Evolutionary conservation across 139 green algal species (phyloP), one percentile per base, ranked within the genome.

Genomic region (Volvox reticuliferus): DNA sequence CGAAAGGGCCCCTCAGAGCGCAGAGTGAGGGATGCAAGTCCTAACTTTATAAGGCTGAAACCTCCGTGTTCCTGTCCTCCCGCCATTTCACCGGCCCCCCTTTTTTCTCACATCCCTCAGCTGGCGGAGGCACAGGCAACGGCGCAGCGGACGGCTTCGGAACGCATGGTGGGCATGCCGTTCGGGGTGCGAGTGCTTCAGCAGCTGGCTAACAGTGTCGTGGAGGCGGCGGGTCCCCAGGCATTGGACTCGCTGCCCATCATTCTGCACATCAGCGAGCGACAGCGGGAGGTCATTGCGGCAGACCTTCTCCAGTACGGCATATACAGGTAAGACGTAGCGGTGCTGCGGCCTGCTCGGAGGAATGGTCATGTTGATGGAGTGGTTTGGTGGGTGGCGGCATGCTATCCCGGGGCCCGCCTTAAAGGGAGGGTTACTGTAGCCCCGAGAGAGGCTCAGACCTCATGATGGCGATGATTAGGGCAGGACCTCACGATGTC

Each of bases 261-360:
- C 73, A 90, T 90, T 75, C 86, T 83, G 86, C 86, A 90, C 73
- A 50, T 90, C 30, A 65, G 18, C 20, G 73, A 90, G n/a, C 30
- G 50, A 28, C 85, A 89, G 37, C 69, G 26, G 69, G 85, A 89
- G 85, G 14, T 44, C 37, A 82, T 89, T 3, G 85, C 44, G 37
- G 85, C 85, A 6, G 85, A 89, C n/a, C 36, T 89, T n/a, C 85
- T 89, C n/a, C 85, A 89, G 68, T 89, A 89, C 37, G 24, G n/a
- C n/a, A 73, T 89, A n/a, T 89, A 89, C 86, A 87, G 62, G 81
- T 87, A 32, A 30, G 30, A 55, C 2, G 12, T 9, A 55, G 5
- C 44, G 44, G 44, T 55, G 9, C 9, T 55, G 5, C 44, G 44
- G 44, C 44, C 44, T 55, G 9, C 44, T 55, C 44, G 9, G 44